Percentiles rank a stretch among this genome's conserved stretches.
These are phyloP conservation scores for Zoysia pacifica DNA, from an alignment of 176 grass and related monocot species.

Conservation along the genomic window DNA sequence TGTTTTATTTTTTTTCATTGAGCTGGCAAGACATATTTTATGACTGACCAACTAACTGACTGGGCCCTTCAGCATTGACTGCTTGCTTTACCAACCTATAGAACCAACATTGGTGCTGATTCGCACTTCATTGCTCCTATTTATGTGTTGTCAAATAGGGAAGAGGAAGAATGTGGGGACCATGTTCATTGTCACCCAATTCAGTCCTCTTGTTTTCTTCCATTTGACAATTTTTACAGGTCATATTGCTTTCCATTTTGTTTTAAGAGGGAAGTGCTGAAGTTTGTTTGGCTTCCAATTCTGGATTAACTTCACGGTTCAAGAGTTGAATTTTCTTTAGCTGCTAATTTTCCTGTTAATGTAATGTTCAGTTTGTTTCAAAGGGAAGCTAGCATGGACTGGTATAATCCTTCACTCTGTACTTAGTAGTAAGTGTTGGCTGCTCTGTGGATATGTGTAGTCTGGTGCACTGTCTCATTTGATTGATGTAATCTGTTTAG, in stretches of 20 bases:
- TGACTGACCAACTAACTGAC: constrained; percentile 64
- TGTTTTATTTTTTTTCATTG: constrained; percentile 10
- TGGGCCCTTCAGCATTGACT: constrained; percentile 55
- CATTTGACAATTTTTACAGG: constrained; percentile 24
- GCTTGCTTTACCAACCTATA: constrained; percentile 49
- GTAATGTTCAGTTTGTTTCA: background rate
- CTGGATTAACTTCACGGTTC: constrained; percentile 6
- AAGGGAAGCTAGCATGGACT: constrained; percentile 10
- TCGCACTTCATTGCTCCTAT: constrained; percentile 45
- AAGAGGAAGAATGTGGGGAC: constrained; percentile 45
- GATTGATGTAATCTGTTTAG: constrained; percentile 40
- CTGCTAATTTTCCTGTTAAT: background rate
- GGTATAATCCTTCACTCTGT: constrained; percentile 3
- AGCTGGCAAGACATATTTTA: constrained; percentile 48
- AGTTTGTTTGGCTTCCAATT: background rate
- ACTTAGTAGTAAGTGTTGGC: background rate
- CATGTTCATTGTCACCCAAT: constrained; percentile 37
- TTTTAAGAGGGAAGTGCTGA: background rate
- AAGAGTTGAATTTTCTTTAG: background rate
- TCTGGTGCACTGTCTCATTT: constrained; percentile 29
- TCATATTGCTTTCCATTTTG: background rate
- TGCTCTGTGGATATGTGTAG: background rate
- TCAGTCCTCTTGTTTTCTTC: constrained; percentile 27
- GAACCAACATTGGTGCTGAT: constrained; percentile 49
- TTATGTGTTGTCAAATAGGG: constrained; percentile 38